Percentiles rank a stretch among this genome's conserved stretches.
Conservation (phyloP, 2,329 filamentous ascomycete genomes). For the Diplodia corticola region DNA sequence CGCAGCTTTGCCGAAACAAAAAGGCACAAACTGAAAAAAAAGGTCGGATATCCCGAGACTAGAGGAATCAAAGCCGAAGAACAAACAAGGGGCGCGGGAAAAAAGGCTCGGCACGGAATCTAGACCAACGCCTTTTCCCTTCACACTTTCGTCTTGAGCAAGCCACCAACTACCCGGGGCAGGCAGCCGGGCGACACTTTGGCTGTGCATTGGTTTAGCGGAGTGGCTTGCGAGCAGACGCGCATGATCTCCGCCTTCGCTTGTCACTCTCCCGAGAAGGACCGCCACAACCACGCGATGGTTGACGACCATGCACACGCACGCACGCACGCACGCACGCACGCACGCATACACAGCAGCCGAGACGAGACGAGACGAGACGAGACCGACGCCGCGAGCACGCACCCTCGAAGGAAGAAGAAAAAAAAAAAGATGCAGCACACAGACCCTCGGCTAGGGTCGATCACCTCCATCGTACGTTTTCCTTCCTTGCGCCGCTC, state of each 20-base stretch:
- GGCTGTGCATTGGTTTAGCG: not conserved
- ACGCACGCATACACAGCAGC: not conserved
- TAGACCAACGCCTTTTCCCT: not conserved
- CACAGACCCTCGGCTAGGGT: not conserved
- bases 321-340: not conserved
- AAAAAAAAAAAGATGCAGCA: not conserved
- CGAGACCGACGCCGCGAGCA: too few species aligned
- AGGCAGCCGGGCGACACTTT: too few species aligned
- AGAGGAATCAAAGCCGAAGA: not conserved
- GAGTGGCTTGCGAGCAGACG: not conserved
- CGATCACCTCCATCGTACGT: not conserved
- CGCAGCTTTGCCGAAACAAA: too few species aligned
- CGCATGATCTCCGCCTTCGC: not conserved
- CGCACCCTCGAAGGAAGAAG: too few species aligned
- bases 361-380: not conserved
- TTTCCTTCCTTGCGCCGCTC: not conserved
- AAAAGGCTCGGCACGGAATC: not conserved
- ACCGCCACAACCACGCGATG: not conserved
- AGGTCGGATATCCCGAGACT: not conserved
- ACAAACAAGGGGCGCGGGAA: not conserved
- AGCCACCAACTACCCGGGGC: not conserved
- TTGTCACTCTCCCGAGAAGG: not conserved
- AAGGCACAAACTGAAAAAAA: not conserved
- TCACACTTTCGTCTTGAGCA: not conserved
- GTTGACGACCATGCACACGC: not conserved